Conservation (phyloP, 768 basidiomycete genomes). For the Tubosaeta sp. region DNA sequence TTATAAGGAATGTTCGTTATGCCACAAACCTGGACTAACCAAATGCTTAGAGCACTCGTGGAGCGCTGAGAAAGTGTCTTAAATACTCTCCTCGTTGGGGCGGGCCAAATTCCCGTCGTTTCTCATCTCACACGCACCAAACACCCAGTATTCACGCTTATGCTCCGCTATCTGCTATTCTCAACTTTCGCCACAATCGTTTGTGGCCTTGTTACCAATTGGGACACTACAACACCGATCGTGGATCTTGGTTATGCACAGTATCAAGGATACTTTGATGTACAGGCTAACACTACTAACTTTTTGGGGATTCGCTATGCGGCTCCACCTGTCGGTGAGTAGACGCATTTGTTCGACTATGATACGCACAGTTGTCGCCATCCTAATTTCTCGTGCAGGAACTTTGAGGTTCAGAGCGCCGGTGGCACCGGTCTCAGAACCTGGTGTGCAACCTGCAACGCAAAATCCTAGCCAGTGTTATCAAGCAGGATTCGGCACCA, state of each 20-base stretch:
- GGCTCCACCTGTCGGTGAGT: too few relatives aligned
- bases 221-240: slow-evolving; percentile 3
- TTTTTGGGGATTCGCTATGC: too few relatives aligned
- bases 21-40: too few relatives aligned
- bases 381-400: neutral
- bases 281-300: slow-evolving; percentile 15
- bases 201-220: neutral
- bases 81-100: too few relatives aligned
- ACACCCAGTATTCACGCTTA: too few relatives aligned
- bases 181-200: neutral
- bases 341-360: slow-evolving; percentile 23
- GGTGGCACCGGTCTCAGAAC: neutral
- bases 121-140: too few relatives aligned
- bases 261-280: slow-evolving; percentile 27
- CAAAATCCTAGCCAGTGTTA: too few relatives aligned
- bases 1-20: too few relatives aligned
- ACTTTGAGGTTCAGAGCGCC: neutral
- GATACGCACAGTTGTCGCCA: neutral
- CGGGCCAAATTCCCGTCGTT: too few relatives aligned
- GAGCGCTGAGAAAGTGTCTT: too few relatives aligned
- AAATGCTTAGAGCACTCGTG: too few relatives aligned
- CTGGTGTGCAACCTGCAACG: slow-evolving; percentile 25
- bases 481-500: slow-evolving; percentile 10
- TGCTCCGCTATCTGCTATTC: too few relatives aligned
- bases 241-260: slow-evolving; percentile 30